A percentile compares a stretch with the other conserved stretches of the same genome.
Conservation (phyloP, 108 stramenopile genomes). For the Bacterosira constricta region DNA sequence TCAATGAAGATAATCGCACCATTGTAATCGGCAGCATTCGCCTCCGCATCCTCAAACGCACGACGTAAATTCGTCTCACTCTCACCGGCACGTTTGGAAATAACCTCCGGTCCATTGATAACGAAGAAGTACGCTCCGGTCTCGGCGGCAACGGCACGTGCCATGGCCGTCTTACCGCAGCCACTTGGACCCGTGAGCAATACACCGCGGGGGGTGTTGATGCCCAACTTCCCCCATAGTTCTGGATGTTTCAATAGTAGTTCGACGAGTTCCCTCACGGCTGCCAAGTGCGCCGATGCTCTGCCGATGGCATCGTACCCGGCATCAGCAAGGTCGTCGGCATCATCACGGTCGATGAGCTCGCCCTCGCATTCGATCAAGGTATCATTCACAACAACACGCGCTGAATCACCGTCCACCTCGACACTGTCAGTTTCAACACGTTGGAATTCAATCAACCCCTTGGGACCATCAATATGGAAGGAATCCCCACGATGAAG, state of each 20-base stretch:
- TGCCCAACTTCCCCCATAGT: constrained; percentile 94
- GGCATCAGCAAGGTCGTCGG: constrained; percentile 92
- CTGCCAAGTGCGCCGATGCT: constrained; percentile 93
- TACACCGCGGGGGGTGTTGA: constrained; percentile 96
- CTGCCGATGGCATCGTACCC: constrained; percentile 98
- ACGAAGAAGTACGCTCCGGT: constrained; percentile 94
- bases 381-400: constrained; percentile 89
- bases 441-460: constrained; percentile 79
- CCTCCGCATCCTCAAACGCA: constrained; percentile 93
- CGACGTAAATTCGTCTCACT: constrained; percentile 96
- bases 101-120: constrained; percentile 98
- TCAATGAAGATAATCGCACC: constrained; percentile 99
- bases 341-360: constrained; percentile 74
- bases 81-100: constrained; percentile 96
- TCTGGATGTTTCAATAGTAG: constrained; percentile 94
- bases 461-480: constrained; percentile 71
- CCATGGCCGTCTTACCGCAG: constrained; percentile 97
- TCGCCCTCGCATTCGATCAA: constrained; percentile 86
- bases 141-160: constrained; percentile 95
- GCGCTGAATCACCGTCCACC: constrained; percentile 76
- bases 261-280: constrained; percentile 95
- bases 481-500: constrained; percentile 79
- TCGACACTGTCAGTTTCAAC: constrained; percentile 90
- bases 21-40: constrained; percentile 83
- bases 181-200: constrained; percentile 98